phyloP scores from a whole-genome alignment of 305 asterid species.

The Lippia alba region DNA sequence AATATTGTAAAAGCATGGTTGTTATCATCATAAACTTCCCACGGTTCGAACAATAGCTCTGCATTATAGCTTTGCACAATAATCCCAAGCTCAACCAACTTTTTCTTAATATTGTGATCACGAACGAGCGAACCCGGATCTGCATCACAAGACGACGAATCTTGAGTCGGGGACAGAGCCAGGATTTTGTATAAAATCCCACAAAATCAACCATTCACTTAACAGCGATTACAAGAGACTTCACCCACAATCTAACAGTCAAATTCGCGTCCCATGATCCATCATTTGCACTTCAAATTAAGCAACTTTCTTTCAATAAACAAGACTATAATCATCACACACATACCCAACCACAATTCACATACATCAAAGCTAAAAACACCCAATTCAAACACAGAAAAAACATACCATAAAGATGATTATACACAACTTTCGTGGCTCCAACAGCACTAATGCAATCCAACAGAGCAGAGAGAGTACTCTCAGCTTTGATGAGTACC shows the following conservation, averaged over 20 bases:
- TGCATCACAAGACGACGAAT: constrained; percentile 29
- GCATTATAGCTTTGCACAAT: constrained; percentile 76
- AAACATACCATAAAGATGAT: constrained; percentile 81
- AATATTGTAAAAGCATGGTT: constrained; percentile 69
- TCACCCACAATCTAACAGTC: not conserved
- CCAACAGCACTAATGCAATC: constrained; percentile 66
- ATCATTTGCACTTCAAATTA: not conserved
- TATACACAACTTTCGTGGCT: constrained; percentile 79
- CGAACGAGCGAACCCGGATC: constrained; percentile 91
- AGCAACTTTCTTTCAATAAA: constrained; percentile 12
- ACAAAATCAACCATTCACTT: no score
- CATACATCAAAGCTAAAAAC: not conserved
- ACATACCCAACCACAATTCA: no score
- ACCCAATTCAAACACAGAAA: not conserved
- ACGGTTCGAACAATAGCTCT: constrained; percentile 80
- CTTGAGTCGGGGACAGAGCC: not conserved
- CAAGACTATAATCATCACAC: not conserved
- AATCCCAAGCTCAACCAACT: constrained; percentile 66
- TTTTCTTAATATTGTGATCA: constrained; percentile 80
- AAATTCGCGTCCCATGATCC: not conserved
- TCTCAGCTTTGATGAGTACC: constrained; percentile 66
- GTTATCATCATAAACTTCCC: constrained; percentile 78
- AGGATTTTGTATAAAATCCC: no score
- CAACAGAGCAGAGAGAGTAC: constrained; percentile 71
- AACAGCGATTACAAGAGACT: not conserved